Conservation (phyloP, 352 stramenopile species). For the Globisporangium ultimum region DNA sequence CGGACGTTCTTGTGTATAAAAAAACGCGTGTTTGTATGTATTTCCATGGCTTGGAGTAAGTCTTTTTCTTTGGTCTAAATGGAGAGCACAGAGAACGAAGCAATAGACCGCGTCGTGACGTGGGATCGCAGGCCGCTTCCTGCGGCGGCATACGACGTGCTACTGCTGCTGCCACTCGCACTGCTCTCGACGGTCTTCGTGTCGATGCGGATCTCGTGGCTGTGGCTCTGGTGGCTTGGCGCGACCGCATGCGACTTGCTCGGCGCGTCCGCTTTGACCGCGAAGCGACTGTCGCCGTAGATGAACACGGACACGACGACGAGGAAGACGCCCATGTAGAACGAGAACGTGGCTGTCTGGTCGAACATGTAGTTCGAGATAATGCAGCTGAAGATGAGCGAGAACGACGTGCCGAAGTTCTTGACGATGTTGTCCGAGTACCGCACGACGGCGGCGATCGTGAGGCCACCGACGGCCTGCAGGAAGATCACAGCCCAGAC, state of each 20-base stretch:
- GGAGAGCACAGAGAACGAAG: constrained; percentile 30
- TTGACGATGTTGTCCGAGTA: constrained; percentile 91
- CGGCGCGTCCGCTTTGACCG: constrained; percentile 24
- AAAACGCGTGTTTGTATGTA: neutral
- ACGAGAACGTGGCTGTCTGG: constrained; percentile 60
- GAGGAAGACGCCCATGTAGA: constrained; percentile 77
- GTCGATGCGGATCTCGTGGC: constrained; percentile 66
- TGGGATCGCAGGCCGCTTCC: constrained; percentile 12
- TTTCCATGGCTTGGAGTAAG: neutral
- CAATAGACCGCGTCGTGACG: constrained; percentile 44
- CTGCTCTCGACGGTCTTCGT: constrained; percentile 21
- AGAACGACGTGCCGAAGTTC: constrained; percentile 89
- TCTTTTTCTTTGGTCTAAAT: constrained; percentile 18
- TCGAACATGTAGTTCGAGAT: constrained; percentile 89
- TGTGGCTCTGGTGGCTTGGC: constrained; percentile 26
- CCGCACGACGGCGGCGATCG: constrained; percentile 80
- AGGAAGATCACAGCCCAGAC: constrained; percentile 80
- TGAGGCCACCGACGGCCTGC: constrained; percentile 80
- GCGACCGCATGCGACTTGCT: constrained; percentile 17
- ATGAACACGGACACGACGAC: constrained; percentile 83
- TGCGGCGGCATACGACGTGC: constrained; percentile 1
- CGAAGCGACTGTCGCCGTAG: constrained; percentile 82
- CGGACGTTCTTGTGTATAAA: neutral
- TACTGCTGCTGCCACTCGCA: constrained; percentile 23
- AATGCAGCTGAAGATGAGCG: constrained; percentile 84